A percentile compares a stretch with the other conserved stretches of the same genome.
Conservation (phyloP, 2,329 filamentous ascomycete species). For the Verticillium dahliae region DNA sequence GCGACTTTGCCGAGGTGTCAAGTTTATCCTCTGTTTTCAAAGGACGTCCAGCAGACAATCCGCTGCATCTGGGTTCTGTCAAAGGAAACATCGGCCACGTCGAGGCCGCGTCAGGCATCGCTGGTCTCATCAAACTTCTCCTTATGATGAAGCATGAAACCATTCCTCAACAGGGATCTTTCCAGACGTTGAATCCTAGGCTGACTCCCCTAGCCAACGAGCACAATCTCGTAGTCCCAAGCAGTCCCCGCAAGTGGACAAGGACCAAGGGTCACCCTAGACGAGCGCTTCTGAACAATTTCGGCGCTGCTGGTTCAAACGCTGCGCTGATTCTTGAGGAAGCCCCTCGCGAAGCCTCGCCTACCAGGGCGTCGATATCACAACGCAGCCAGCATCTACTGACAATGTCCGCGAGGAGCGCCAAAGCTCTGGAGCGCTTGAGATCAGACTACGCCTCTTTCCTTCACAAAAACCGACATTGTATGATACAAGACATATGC, state of each 20-base stretch:
- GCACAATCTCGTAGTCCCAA: too few relatives aligned
- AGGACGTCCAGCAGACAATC: neutral
- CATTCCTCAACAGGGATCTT: constrained; percentile 16
- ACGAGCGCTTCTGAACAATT: constrained; percentile 26
- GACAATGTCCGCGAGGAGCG: too few relatives aligned
- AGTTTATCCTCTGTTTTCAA: constrained; percentile 43
- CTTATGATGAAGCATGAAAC: constrained; percentile 15
- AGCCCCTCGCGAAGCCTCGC: too few relatives aligned
- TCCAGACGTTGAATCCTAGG: neutral
- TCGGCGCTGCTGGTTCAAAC: constrained; percentile 22
- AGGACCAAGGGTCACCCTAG: constrained; percentile 18
- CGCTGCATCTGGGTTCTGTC: constrained; percentile 3
- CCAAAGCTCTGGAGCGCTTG: too few relatives aligned
- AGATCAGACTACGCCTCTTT: too few relatives aligned
- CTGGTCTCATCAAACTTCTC: constrained; percentile 17
- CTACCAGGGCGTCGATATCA: too few relatives aligned
- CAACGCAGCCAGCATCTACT: too few relatives aligned
- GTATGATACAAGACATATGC: too few relatives aligned
- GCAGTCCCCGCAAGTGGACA: too few relatives aligned
- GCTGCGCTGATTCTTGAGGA: constrained; percentile 14
- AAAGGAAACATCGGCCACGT: constrained; percentile 35
- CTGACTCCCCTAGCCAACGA: too few relatives aligned
- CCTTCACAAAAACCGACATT: too few relatives aligned
- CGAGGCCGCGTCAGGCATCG: constrained; percentile 15
- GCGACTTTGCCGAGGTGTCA: constrained; percentile 34